A percentile compares a stretch with the other conserved stretches of the same genome.
These are phyloP conservation scores for Ampelocalamus luodianensis DNA, from an alignment of 176 grass and related monocot species.

Conservation along the genomic window DNA sequence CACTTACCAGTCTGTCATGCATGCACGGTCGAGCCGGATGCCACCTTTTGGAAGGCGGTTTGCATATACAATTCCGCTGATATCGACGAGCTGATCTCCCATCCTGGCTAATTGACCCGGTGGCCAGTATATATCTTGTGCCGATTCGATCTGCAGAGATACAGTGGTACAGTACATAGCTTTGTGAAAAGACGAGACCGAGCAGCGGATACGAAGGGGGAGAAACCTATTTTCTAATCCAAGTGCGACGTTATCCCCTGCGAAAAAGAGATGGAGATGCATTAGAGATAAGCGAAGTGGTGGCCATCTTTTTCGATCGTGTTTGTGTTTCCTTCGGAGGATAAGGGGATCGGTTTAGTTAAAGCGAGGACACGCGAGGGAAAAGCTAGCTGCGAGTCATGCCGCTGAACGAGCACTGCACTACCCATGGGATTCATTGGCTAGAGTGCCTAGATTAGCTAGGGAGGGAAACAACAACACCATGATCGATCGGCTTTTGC, in stretches of 20 bases:
- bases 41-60: background rate
- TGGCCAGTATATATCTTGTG: background rate
- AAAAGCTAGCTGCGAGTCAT: slow-evolving; percentile 10
- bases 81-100: no score
- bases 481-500: slow-evolving; percentile 10
- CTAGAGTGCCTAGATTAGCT: background rate
- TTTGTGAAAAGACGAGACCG: slow-evolving; percentile 17
- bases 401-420: slow-evolving; percentile 17
- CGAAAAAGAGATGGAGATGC: background rate
- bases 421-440: slow-evolving; percentile 38
- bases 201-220: slow-evolving; percentile 10
- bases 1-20: background rate
- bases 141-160: slow-evolving; percentile 20
- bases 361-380: slow-evolving; percentile 30
- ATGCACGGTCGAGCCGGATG: background rate
- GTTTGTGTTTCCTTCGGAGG: slow-evolving; percentile 23
- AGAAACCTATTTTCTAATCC: slow-evolving; percentile 37
- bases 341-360: background rate
- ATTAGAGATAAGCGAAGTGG: slow-evolving; percentile 42
- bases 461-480: background rate
- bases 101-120: background rate
- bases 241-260: slow-evolving; percentile 43
- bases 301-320: slow-evolving; percentile 31
- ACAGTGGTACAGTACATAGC: background rate
- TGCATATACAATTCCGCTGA: background rate